phyloP scores from a whole-genome alignment of 2,329 filamentous ascomycete genomes.

The Ophiostoma pallidulum region DNA sequence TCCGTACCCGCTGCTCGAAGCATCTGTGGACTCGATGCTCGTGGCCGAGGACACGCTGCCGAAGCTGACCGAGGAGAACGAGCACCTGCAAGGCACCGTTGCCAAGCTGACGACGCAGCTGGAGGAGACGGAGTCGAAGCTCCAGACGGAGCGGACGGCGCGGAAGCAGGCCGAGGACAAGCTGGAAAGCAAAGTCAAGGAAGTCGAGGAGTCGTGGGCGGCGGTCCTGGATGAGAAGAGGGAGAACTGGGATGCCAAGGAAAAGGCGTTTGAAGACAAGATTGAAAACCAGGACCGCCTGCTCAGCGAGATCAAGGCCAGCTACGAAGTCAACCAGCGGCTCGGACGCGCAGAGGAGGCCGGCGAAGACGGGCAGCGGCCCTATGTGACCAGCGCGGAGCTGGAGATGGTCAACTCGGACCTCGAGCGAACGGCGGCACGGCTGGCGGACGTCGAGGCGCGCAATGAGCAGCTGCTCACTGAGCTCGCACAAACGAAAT shows the following conservation, averaged over 20 bases:
- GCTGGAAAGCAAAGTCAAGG: constrained; percentile 72
- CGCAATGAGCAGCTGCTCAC: constrained; percentile 88
- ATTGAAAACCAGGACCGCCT: constrained; percentile 87
- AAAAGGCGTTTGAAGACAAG: constrained; percentile 81
- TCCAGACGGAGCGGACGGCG: constrained; percentile 67
- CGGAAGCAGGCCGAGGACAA: constrained; percentile 67
- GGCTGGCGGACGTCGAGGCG: constrained; percentile 83
- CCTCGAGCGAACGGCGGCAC: constrained; percentile 75
- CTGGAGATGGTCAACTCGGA: constrained; percentile 90
- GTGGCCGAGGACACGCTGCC: constrained; percentile 87
- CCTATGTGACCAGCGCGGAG: constrained; percentile 73
- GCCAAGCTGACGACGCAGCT: constrained; percentile 67
- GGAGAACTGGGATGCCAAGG: constrained; percentile 93
- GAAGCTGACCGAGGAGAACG: constrained; percentile 79
- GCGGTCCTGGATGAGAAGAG: constrained; percentile 88
- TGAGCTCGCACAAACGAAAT: constrained; percentile 82
- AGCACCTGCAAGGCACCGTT: constrained; percentile 73
- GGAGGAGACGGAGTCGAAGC: constrained; percentile 68
- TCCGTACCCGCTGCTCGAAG: constrained; percentile 91
- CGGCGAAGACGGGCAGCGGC: constrained; percentile 43
- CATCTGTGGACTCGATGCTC: constrained; percentile 88
- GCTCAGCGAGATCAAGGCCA: constrained; percentile 90
- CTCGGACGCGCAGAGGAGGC: constrained; percentile 34
- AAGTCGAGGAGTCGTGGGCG: constrained; percentile 82
- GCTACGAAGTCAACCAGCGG: constrained; percentile 90